These are phyloP conservation scores for Arthromyces matolae DNA, from an alignment of 768 basidiomycete genomes.

Conservation along the genomic window DNA sequence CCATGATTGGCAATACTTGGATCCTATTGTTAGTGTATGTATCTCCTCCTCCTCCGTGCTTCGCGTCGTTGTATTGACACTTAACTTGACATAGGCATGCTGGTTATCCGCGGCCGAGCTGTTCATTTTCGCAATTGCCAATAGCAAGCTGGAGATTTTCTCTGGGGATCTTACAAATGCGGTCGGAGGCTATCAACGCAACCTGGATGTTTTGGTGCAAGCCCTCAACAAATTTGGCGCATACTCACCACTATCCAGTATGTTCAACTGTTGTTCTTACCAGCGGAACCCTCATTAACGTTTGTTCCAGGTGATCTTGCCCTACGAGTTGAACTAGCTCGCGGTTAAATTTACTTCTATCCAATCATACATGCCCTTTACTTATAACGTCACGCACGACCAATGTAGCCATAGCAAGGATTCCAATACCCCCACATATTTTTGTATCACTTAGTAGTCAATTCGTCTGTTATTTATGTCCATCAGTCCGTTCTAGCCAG, in stretches of 20 bases:
- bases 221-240: conserved; percentile 16
- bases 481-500: background rate
- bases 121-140: conserved; percentile 14
- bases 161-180: conserved; percentile 7
- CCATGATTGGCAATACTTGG: conserved; percentile 49
- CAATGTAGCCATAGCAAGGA: conserved; percentile 6
- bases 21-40: conserved; percentile 53
- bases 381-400: too few species aligned
- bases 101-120: conserved; percentile 19
- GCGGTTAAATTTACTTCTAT: background rate
- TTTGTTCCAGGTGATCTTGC: conserved; percentile 12
- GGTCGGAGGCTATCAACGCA: conserved; percentile 5
- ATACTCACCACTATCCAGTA: conserved; percentile 16
- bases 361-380: too few species aligned
- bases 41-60: background rate
- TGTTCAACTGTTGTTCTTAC: background rate
- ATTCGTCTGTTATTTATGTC: too few species aligned
- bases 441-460: too few species aligned
- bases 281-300: background rate
- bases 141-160: conserved; percentile 1
- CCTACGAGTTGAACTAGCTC: conserved; percentile 8
- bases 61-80: background rate
- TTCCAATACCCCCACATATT: too few species aligned
- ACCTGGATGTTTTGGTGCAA: conserved; percentile 12
- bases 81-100: conserved; percentile 12